Percentiles rank a stretch among this genome's conserved stretches.
phyloP scores from a whole-genome alignment of 2,329 filamentous ascomycete species.

The Botrytis hyacinthi region DNA sequence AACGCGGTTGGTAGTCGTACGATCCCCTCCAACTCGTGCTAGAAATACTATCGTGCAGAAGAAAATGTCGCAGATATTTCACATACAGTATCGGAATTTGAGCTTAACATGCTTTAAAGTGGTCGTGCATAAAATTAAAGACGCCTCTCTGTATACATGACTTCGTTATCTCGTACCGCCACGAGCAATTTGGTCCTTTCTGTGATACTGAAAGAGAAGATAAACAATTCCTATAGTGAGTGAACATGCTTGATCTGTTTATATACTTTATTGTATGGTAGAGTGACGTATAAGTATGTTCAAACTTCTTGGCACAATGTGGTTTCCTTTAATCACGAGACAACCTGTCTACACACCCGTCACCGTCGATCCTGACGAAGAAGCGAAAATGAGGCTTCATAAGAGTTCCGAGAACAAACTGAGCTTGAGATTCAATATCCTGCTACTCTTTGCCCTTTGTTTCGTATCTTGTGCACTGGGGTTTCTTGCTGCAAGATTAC shows the following conservation, averaged over 20 bases:
- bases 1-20: background rate
- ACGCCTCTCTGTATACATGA: background rate
- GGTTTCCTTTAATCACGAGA: background rate
- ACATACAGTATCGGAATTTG: background rate
- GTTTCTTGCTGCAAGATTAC: background rate
- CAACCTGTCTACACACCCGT: background rate
- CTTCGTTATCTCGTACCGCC: background rate
- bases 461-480: background rate
- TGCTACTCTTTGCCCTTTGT: background rate
- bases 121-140: background rate
- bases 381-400: background rate
- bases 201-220: background rate
- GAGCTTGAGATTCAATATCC: background rate
- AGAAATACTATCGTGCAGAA: background rate
- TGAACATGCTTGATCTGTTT: background rate
- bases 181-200: background rate
- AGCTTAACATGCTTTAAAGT: background rate
- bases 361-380: background rate
- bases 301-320: background rate
- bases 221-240: background rate
- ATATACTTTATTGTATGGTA: background rate
- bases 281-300: background rate
- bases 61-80: background rate
- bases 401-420: background rate
- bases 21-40: background rate